A percentile compares a stretch with the other conserved stretches of the same genome.
phyloP scores from a whole-genome alignment of 306 rosid genomes.

The Cicer pinnatifidum region DNA sequence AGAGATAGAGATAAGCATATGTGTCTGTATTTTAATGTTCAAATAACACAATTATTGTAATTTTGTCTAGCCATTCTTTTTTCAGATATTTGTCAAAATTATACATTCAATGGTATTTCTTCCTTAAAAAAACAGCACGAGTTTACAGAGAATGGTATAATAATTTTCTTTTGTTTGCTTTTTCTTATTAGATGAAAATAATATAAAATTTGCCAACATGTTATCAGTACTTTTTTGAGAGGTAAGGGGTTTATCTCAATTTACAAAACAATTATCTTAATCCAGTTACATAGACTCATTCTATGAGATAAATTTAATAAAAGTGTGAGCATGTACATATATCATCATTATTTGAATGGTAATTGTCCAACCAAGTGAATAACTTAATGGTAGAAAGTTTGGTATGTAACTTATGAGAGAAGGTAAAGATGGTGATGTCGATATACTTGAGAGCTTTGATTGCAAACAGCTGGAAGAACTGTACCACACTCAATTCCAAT shows the following conservation, averaged over 20 bases:
- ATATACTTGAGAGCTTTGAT: slow-evolving; percentile 28
- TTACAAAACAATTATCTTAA: neutral
- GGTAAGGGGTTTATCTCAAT: neutral
- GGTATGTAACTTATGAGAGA: neutral
- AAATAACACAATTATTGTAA: too few species aligned
- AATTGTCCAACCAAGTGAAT: neutral
- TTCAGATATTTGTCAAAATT: too few species aligned
- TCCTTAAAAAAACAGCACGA: too few species aligned
- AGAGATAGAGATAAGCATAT: too few species aligned
- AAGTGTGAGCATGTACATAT: neutral
- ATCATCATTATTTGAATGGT: neutral
- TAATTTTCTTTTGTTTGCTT: neutral
- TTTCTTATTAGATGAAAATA: too few species aligned
- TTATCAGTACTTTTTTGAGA: neutral
- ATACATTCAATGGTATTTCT: too few species aligned
- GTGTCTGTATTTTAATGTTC: too few species aligned
- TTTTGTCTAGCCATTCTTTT: too few species aligned
- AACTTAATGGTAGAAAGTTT: neutral
- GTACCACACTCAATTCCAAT: neutral
- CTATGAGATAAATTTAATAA: neutral
- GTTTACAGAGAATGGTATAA: too few species aligned
- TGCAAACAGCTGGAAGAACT: slow-evolving; percentile 47
- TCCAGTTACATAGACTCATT: neutral
- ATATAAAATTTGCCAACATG: neutral
- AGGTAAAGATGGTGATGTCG: slow-evolving; percentile 14